Evolutionary conservation across 2,329 filamentous ascomycete species (phyloP), one percentile per base, ranked within the genome.

Genomic region (Cordyceps cateniannulata): DNA sequence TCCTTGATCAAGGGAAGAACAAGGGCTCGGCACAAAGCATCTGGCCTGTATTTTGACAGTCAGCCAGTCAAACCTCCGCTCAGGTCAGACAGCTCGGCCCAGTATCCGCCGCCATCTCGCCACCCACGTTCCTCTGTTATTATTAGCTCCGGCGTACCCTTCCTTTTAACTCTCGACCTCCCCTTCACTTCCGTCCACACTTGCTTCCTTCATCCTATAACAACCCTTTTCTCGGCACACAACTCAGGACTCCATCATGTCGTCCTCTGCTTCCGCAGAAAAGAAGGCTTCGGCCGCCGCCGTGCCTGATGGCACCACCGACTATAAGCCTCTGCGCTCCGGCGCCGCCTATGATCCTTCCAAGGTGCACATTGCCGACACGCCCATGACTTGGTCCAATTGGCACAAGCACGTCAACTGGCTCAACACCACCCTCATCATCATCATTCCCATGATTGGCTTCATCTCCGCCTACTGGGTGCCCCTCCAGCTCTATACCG

Each of bases 401-500:
- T 95, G 90, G 90, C 87, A 92, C 78, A 88, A 93, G 78, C 92
- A 96, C 72, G 83, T 96, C 80, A 92, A 96, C 82, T 96, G 92
- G 91, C 82, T 96, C 66, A 96, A 96, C 75, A 87, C 90, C 64
- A 83, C 81, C 64, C 83, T 96, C 73, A 93, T 96, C 72, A 75
- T 96, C 66, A 81, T 88, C 66, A 82, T 96, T 50, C 92, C 93
- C 47, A 64, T 93, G 52, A 79, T 84, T 62, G 92, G 92, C 64
- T 83, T 88, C 71, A 75, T 95, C 67, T 82, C 85, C 59, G 82
- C 91, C 56, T 85, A 89, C 76, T 96, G 88, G 87, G 88, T 91
- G 50, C 90, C 91, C 60, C 77, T 93, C 38, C 80, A 85, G 54
- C 75, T 81, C 65, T 85, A 90, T 76, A 96, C 91, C 3, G 82